phyloP scores from a whole-genome alignment of 257 asterid species.

The Lycium ferocissimum region DNA sequence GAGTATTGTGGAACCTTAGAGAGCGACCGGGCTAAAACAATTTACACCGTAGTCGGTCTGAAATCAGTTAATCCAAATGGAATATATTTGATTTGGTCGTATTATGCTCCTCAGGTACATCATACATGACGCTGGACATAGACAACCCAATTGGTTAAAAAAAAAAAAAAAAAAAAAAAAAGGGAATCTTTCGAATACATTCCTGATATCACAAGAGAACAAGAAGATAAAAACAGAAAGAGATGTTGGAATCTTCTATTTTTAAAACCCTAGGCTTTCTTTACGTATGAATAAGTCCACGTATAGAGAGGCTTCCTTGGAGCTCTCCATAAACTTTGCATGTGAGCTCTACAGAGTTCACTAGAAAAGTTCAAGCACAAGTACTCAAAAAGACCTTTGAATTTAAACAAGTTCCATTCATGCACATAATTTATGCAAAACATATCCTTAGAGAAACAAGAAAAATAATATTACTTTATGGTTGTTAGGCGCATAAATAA shows the following conservation, averaged over 20 bases:
- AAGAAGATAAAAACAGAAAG: neutral
- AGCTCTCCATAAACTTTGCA: slow-evolving; percentile 13
- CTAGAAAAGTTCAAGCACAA: neutral
- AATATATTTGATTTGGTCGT: neutral
- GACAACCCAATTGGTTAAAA: neutral
- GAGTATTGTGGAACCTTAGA: too few relatives aligned
- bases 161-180: neutral
- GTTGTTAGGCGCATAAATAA: slow-evolving; percentile 18
- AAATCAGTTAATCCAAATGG: neutral
- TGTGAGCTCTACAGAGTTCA: slow-evolving; percentile 29
- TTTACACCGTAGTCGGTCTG: too few relatives aligned
- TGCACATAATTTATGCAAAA: neutral
- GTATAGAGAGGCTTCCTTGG: neutral
- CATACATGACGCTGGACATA: neutral
- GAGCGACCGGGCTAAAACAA: too few relatives aligned
- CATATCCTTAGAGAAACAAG: neutral
- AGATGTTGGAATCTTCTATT: slow-evolving; percentile 25
- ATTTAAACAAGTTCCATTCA: neutral
- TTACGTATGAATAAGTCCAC: slow-evolving; percentile 14
- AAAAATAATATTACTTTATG: slow-evolving; percentile 23
- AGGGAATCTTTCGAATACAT: neutral
- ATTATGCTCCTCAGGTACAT: neutral
- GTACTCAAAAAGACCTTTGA: neutral
- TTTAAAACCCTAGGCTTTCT: slow-evolving; percentile 9
- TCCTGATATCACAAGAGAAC: slow-evolving; percentile 1